Evolutionary conservation across 305 asterid genomes (phyloP), one percentile per base, ranked within the genome.

Genomic region (Ruellia speciosa): DNA sequence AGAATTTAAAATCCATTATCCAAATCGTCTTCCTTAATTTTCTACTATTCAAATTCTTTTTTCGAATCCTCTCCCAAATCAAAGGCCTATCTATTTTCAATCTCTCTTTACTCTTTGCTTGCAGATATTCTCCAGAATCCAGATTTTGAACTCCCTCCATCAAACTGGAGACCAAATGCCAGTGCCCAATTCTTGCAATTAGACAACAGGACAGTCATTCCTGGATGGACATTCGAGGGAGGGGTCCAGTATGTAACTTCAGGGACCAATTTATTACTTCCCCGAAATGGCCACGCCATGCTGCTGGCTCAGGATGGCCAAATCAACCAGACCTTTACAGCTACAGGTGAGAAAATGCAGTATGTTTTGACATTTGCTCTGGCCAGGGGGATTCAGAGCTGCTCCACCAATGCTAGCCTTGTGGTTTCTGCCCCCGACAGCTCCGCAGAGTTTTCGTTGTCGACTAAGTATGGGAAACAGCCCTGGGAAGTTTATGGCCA

Each of bases 141-240:
- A 19, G 81, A 71, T 68, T 82, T 85, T 33, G 82, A 77, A 33
- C 64, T 66, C 45, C 85, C 85, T 13, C 85, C 88, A 9, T 65
- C 85, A 12, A 57, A 63, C 70, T 79, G 74, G 81, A 73, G 65
- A 12, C 56, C 67, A 16, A 74, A 59, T 58, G 55, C 77, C 43
- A 66, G 67, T 2, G 49, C 49, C 9, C 41, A 37, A 37, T 37
- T 37, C 41, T 37, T 37, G 2, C 49, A 9, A 28, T 66, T 80
- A 57, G 60, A 80, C 18, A 79, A 51, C 52, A 80, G 56, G 70
- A 77, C 62, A 69, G 71, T 74, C 0, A 67, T 80, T n/a, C 82
- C 85, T 0, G 90, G 87, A 37, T 85, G 94, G 90, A 69, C 82
- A 33, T 71, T 72, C 52, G 64, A 68, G 33, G 90, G 90, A 48